phyloP scores from a whole-genome alignment of 2,329 filamentous ascomycete species.

The Colletotrichum sp. region DNA sequence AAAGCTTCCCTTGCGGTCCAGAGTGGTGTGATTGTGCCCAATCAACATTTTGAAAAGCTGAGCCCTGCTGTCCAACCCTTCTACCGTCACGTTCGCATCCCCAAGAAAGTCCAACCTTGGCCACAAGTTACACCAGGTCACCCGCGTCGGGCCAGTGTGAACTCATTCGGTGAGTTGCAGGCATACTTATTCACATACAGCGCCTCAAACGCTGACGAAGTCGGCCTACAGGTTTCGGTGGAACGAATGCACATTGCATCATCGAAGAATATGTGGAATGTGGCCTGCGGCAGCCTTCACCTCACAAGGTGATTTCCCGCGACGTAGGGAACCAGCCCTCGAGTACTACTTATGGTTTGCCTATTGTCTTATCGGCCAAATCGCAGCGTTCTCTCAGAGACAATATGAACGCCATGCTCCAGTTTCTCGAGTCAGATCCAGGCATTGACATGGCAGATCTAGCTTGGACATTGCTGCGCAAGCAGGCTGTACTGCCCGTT shows the following conservation, averaged over 20 bases:
- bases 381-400: neutral
- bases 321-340: neutral
- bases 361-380: neutral
- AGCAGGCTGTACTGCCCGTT: neutral
- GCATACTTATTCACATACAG: neutral
- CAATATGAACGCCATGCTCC: neutral
- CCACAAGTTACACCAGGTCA: neutral
- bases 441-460: neutral
- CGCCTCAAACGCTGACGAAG: neutral
- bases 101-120: conserved; percentile 15
- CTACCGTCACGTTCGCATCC: conserved; percentile 16
- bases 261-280: neutral
- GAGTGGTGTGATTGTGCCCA: conserved; percentile 28
- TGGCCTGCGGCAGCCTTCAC: neutral
- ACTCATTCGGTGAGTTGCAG: conserved; percentile 36
- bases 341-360: neutral
- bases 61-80: conserved; percentile 30
- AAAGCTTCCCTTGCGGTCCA: conserved; percentile 25
- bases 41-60: conserved; percentile 29
- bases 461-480: neutral
- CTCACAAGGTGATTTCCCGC: neutral
- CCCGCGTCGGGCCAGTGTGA: conserved; percentile 19
- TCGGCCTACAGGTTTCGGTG: neutral
- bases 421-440: neutral
- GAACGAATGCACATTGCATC: conserved; percentile 4